These are phyloP conservation scores for Leucocoprinus leucothites DNA, from an alignment of 768 basidiomycete genomes.

Conservation along the genomic window DNA sequence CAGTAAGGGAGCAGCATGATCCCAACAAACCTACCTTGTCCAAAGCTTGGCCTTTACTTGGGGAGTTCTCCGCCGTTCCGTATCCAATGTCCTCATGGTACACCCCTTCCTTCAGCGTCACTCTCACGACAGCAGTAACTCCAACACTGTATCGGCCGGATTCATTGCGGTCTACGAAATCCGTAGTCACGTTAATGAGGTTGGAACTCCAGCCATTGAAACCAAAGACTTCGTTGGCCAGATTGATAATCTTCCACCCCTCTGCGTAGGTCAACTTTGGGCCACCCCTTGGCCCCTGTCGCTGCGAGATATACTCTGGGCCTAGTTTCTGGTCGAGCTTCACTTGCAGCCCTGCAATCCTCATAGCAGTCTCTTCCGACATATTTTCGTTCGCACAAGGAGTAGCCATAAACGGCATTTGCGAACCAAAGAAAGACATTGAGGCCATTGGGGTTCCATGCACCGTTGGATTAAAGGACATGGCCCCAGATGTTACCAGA, in stretches of 20 bases:
- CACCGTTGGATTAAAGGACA: constrained; percentile 60
- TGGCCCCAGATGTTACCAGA: constrained; percentile 48
- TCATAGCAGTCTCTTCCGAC: constrained; percentile 60
- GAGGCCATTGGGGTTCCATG: constrained; percentile 46
- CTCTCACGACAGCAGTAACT: constrained; percentile 80
- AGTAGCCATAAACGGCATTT: constrained; percentile 8
- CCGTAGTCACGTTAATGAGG: constrained; percentile 70
- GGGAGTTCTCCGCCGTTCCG: constrained; percentile 81
- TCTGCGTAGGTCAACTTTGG: constrained; percentile 91
- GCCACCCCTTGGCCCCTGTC: constrained; percentile 85
- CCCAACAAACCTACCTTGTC: constrained; percentile 72
- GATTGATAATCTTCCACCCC: constrained; percentile 97
- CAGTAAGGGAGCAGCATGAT: not conserved
- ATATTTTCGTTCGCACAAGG: constrained; percentile 32
- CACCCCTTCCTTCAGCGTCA: constrained; percentile 84
- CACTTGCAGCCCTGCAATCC: constrained; percentile 71
- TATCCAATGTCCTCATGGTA: constrained; percentile 95
- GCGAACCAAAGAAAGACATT: constrained; percentile 25
- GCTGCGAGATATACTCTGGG: constrained; percentile 88
- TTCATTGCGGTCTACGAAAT: constrained; percentile 74
- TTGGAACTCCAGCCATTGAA: constrained; percentile 95
- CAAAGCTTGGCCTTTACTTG: constrained; percentile 79
- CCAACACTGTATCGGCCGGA: constrained; percentile 65
- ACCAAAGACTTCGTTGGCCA: constrained; percentile 98
- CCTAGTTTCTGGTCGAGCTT: constrained; percentile 88